Conservation (phyloP, 495 filamentous ascomycete genomes). For the Monascus purpureus region DNA sequence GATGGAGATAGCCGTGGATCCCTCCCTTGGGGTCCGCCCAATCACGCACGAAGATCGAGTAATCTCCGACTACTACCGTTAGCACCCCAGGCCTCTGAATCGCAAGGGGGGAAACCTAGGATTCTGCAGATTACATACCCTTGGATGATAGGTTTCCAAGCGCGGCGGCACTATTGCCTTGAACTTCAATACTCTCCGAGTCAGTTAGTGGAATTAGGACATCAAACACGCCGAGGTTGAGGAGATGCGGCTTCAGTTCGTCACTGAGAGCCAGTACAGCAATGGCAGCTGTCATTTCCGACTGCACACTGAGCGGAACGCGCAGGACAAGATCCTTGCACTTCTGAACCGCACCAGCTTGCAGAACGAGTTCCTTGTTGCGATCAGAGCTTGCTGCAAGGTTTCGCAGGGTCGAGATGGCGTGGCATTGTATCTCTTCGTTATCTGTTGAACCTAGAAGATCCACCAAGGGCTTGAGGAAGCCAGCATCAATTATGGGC, state of each 20-base stretch:
- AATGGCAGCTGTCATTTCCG: slow-evolving; percentile 98
- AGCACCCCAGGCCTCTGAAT: slow-evolving; percentile 4
- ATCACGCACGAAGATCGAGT: slow-evolving; percentile 86
- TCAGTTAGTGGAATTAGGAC: slow-evolving; percentile 90
- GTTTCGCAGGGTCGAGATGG: slow-evolving; percentile 92
- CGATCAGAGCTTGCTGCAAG: slow-evolving; percentile 91
- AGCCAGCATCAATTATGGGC: slow-evolving; percentile 97
- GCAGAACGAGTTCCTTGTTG: slow-evolving; percentile 91
- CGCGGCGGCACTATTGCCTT: slow-evolving; percentile 94
- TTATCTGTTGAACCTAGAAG: slow-evolving; percentile 90
- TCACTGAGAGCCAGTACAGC: slow-evolving; percentile 94
- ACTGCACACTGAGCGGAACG: slow-evolving; percentile 88
- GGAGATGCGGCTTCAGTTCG: slow-evolving; percentile 79
- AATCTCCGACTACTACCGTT: slow-evolving; percentile 65
- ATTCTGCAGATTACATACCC: slow-evolving; percentile 52
- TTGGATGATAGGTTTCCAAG: slow-evolving; percentile 93
- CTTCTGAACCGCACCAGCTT: slow-evolving; percentile 94
- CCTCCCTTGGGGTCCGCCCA: slow-evolving; percentile 88
- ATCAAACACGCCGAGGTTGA: slow-evolving; percentile 92
- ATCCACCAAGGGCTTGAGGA: slow-evolving; percentile 85
- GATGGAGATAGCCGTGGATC: slow-evolving; percentile 84
- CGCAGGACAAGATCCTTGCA: slow-evolving; percentile 94
- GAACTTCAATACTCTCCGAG: slow-evolving; percentile 91
- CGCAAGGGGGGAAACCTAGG: too few relatives aligned
- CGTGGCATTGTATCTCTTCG: slow-evolving; percentile 97